Conservation (phyloP, 2,329 filamentous ascomycete species). For the Tolypocladium inflatum region DNA sequence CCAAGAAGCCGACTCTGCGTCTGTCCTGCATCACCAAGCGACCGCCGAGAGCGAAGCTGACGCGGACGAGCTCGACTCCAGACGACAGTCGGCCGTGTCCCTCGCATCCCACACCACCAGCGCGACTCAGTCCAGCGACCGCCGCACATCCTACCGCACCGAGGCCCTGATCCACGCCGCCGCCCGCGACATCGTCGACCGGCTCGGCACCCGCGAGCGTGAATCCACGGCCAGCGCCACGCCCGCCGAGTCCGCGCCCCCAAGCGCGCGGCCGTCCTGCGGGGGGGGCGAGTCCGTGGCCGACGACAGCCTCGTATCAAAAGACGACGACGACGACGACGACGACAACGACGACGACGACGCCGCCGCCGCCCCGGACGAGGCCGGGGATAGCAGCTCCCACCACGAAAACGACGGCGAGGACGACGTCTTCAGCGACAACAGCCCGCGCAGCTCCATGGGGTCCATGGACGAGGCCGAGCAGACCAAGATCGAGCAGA, state of each 20-base stretch:
- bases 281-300: constrained; percentile 11
- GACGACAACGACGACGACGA: constrained; percentile 7
- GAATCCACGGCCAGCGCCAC: neutral
- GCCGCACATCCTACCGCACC: constrained; percentile 33
- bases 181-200: constrained; percentile 39
- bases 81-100: constrained; percentile 12
- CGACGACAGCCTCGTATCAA: constrained; percentile 3
- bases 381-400: constrained; percentile 35
- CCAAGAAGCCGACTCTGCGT: neutral
- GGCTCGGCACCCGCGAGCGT: constrained; percentile 26
- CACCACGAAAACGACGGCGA: constrained; percentile 45
- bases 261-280: constrained; percentile 11
- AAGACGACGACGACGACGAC: constrained; percentile 9
- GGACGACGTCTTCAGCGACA: constrained; percentile 50
- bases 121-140: constrained; percentile 12
- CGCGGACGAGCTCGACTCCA: neutral
- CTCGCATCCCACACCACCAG: constrained; percentile 11
- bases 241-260: constrained; percentile 10
- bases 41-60: neutral
- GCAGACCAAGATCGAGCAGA: constrained; percentile 21
- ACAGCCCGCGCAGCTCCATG: constrained; percentile 46
- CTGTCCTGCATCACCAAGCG: neutral
- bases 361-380: constrained; percentile 8
- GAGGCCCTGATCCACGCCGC: constrained; percentile 45
- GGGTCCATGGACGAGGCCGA: constrained; percentile 36